Evolutionary conservation across 768 basidiomycete species (phyloP).

Genomic region (Russula griseocarnosa): DNA sequence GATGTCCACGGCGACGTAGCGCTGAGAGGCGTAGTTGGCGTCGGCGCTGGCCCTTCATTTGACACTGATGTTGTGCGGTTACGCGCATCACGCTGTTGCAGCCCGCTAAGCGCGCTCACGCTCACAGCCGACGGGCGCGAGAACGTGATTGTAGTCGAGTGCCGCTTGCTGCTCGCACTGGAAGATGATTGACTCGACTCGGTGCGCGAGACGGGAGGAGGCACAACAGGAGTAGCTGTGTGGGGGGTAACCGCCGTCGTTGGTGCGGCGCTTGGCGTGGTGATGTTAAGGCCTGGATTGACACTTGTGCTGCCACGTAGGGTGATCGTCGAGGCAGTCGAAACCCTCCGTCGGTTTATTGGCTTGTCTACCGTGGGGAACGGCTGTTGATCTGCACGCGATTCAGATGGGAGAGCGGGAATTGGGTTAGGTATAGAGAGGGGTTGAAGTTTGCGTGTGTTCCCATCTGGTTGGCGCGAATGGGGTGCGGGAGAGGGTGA

Average conservation of each 20-base stretch:
- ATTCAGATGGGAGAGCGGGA: conserved; percentile 58
- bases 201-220: conserved; percentile 42
- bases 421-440: conserved; percentile 57
- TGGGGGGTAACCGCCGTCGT: conserved; percentile 67
- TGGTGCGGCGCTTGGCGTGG: conserved; percentile 45
- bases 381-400: conserved; percentile 32
- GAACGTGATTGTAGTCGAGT: conserved; percentile 50
- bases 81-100: conserved; percentile 51
- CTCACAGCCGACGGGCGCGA: conserved; percentile 58
- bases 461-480: conserved; percentile 35
- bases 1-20: conserved; percentile 39
- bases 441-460: conserved; percentile 43
- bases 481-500: conserved; percentile 46
- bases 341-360: conserved; percentile 40
- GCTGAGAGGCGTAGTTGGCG: conserved; percentile 33
- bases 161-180: conserved; percentile 33
- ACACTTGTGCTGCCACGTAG: conserved; percentile 41
- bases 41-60: conserved; percentile 36
- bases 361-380: conserved; percentile 31
- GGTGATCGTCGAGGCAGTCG: conserved; percentile 44
- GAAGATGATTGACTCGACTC: conserved; percentile 43
- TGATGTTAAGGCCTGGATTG: conserved; percentile 46
- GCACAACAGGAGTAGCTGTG: conserved; percentile 47
- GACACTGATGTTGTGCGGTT: conserved; percentile 37
- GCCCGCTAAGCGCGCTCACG: conserved; percentile 49